Percentiles rank a stretch among this genome's conserved stretches.
Conservation (phyloP, 2,329 filamentous ascomycete genomes). For the Colletotrichum lindemuthianum region DNA sequence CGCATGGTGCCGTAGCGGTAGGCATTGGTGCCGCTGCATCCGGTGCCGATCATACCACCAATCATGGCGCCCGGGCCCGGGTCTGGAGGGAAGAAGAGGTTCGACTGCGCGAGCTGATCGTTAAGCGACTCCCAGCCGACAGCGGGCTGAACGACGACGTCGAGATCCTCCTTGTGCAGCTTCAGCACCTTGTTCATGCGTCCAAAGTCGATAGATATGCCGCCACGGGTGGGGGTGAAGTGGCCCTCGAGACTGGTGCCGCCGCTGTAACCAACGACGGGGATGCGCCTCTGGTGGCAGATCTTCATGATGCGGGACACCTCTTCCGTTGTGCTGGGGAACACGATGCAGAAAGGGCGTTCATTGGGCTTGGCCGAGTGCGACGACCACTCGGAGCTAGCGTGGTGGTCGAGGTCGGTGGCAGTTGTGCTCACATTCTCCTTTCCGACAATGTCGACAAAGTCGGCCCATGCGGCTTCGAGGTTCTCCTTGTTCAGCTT, state of each 20-base stretch:
- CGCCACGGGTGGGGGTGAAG: conserved; percentile 83
- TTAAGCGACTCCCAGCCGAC: conserved; percentile 90
- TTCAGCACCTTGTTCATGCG: conserved; percentile 84
- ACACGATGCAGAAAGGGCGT: conserved; percentile 76
- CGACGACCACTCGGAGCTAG: conserved; percentile 71
- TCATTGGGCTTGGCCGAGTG: conserved; percentile 61
- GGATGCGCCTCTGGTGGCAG: conserved; percentile 82
- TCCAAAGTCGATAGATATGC: conserved; percentile 86
- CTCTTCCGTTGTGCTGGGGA: conserved; percentile 81
- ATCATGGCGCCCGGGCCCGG: conserved; percentile 93
- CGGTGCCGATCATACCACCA: conserved; percentile 85
- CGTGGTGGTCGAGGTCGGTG: conserved; percentile 65
- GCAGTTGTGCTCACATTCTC: conserved; percentile 71
- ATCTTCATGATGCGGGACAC: conserved; percentile 90
- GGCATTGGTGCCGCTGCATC: conserved; percentile 82
- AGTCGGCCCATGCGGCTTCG: conserved; percentile 76
- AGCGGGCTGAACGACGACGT: conserved; percentile 81
- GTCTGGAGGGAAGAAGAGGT: conserved; percentile 91
- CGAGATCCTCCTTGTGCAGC: conserved; percentile 81
- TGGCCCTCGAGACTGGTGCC: conserved; percentile 92
- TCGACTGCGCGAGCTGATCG: conserved; percentile 76
- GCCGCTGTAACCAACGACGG: conserved; percentile 87
- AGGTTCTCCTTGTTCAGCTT: conserved; percentile 71
- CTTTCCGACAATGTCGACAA: conserved; percentile 70
- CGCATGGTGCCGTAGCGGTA: conserved; percentile 96